These are phyloP conservation scores for Aspergillus fijiensis DNA, from an alignment of 2,329 filamentous ascomycete genomes.

Conservation along the genomic window DNA sequence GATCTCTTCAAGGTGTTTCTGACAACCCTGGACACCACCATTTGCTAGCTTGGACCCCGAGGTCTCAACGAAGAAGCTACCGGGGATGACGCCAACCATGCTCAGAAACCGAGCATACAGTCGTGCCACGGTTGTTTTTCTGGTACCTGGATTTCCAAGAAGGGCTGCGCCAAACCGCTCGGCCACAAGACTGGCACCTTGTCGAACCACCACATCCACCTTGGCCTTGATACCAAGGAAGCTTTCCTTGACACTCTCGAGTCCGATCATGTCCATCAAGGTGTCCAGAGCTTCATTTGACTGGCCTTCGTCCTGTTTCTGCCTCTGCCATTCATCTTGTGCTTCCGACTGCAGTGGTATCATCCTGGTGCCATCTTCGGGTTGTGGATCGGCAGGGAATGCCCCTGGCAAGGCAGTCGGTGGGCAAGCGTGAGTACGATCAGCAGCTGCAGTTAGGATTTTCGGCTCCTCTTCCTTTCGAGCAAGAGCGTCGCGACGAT, in stretches of 20 bases:
- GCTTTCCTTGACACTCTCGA: slow-evolving; percentile 66
- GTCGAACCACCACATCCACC: slow-evolving; percentile 61
- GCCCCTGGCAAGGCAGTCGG: no score
- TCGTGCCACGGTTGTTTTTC: slow-evolving; percentile 74
- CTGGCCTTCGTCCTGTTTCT: slow-evolving; percentile 57
- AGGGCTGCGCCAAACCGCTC: slow-evolving; percentile 65
- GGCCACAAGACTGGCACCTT: slow-evolving; percentile 53
- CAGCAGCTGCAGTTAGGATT: no score
- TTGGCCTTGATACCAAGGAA: slow-evolving; percentile 63
- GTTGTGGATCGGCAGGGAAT: no score
- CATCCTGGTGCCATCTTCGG: slow-evolving; percentile 26
- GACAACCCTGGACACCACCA: slow-evolving; percentile 58
- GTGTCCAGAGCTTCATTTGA: slow-evolving; percentile 52
- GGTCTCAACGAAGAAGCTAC: slow-evolving; percentile 62
- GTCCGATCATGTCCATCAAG: slow-evolving; percentile 69
- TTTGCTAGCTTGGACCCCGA: slow-evolving; percentile 67
- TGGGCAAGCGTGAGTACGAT: no score
- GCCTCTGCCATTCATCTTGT: slow-evolving; percentile 59
- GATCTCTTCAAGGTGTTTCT: slow-evolving; percentile 58
- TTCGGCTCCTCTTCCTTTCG: no score
- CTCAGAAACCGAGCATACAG: slow-evolving; percentile 67
- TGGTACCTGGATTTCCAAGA: slow-evolving; percentile 74
- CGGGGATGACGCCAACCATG: slow-evolving; percentile 62
- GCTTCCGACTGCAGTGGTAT: slow-evolving; percentile 30
- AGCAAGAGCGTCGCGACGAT: no score